Evolutionary conservation across 108 stramenopile genomes (phyloP), one percentile per base, ranked within the genome.

Genomic region (Asterionellopsis glacialis): DNA sequence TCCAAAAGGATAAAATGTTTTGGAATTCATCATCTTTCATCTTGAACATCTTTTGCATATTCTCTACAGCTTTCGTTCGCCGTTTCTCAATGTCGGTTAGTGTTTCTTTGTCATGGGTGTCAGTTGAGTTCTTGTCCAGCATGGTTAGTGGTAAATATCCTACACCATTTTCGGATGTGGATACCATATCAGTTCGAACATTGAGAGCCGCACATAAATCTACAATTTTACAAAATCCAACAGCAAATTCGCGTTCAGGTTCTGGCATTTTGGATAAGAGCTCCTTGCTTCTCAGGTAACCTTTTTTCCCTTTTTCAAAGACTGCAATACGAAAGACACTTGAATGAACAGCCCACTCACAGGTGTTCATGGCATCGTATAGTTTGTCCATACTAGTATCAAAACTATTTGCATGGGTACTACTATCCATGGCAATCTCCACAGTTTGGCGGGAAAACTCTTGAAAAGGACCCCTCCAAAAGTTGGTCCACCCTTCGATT

Each of bases 141-240:
- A 41, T 39, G 13, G 15, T 6, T 10, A 38, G 40, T 41, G 62
- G 62, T 18, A 63, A 41, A n/a, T 63, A 63, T 7, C 62, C 62
- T 19, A n/a, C 19, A 1, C 62, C 62, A 48, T 45, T 45, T 22
- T 22, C 24, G 9, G 18, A 52, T 1, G 51, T 13, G 28, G 38
- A 14, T 9, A 51, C 50, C 39, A 63, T 13, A 0, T 33, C 33
- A 33, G 33, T 33, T 40, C 51, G 13, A 51, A 38, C n/a, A 40
- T 19, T 9, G 62, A 26, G 38, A 39, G 67, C 67, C 0, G 67
- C 49, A 16, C 59, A 22, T 0, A 68, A 13, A 24, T 68, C 58
- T 9, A 68, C 59, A 58, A 68, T 60, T 23, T 27, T 18, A 19
- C 55, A 50, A 58, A 58, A 68, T 9, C 67, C 67, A 9, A 60